Conservation (phyloP, 768 basidiomycete species). For the Tylopilus cervinicoccineus region DNA sequence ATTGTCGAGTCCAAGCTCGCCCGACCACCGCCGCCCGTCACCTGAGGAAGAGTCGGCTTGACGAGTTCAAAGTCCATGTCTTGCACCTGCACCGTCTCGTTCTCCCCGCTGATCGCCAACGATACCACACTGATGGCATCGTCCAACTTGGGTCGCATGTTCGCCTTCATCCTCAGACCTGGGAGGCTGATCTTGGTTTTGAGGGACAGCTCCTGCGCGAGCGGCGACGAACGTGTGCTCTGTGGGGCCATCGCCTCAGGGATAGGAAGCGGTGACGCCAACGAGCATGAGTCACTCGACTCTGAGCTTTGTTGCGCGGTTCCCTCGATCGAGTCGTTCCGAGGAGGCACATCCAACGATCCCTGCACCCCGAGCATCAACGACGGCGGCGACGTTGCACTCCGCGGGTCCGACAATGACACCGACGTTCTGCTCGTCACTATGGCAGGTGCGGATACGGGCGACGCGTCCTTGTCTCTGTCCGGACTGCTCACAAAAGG, state of each 20-base stretch:
- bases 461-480: slow-evolving; percentile 20
- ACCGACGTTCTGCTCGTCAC: slow-evolving; percentile 10
- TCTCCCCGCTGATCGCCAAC: slow-evolving; percentile 27
- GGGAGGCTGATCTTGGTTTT: slow-evolving; percentile 68
- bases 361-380: slow-evolving; percentile 10
- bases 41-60: slow-evolving; percentile 49
- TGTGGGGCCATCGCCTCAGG: slow-evolving; percentile 38
- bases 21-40: slow-evolving; percentile 37
- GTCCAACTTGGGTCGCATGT: slow-evolving; percentile 27
- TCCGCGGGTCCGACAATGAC: slow-evolving; percentile 11
- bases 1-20: slow-evolving; percentile 54
- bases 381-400: slow-evolving; percentile 8
- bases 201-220: slow-evolving; percentile 34
- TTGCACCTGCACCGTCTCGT: slow-evolving; percentile 67
- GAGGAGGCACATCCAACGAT: slow-evolving; percentile 18
- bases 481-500: slow-evolving; percentile 9
- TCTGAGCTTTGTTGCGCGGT: slow-evolving; percentile 21
- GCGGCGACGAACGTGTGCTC: slow-evolving; percentile 21
- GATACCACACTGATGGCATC: slow-evolving; percentile 27
- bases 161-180: slow-evolving; percentile 48
- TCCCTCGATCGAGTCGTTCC: slow-evolving; percentile 20
- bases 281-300: slow-evolving; percentile 31
- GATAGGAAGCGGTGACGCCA: slow-evolving; percentile 40
- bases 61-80: slow-evolving; percentile 83
- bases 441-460: neutral